Conservation (phyloP, 2,329 filamentous ascomycete species). For the Exophiala sp. region DNA sequence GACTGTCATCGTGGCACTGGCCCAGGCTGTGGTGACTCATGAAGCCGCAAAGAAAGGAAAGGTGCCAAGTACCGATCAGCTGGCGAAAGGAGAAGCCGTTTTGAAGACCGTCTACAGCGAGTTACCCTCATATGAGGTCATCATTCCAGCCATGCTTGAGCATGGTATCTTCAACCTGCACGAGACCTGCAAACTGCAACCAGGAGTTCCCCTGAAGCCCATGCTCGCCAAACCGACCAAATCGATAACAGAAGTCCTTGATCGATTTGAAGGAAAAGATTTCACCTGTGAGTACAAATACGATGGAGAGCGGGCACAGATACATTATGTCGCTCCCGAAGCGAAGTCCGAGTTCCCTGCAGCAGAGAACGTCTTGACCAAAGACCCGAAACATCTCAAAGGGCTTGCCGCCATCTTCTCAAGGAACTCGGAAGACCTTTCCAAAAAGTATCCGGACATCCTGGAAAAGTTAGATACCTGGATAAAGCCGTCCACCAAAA, state of each 20-base stretch:
- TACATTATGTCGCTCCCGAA: conserved; percentile 88
- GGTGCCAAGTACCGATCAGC: conserved; percentile 64
- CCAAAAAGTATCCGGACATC: conserved; percentile 96
- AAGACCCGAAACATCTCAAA: conserved; percentile 48
- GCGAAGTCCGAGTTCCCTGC: conserved; percentile 63
- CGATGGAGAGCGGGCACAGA: conserved; percentile 95
- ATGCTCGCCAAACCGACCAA: conserved; percentile 99
- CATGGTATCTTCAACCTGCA: conserved; percentile 77
- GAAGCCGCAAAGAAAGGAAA: conserved; percentile 67
- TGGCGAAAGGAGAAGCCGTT: conserved; percentile 76
- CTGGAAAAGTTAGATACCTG: conserved; percentile 79
- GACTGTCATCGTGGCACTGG: conserved; percentile 82
- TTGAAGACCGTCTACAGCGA: conserved; percentile 93
- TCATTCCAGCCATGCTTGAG: conserved; percentile 81
- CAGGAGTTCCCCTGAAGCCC: conserved; percentile 90
- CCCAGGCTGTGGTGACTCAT: conserved; percentile 80
- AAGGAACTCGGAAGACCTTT: conserved; percentile 91
- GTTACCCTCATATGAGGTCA: conserved; percentile 88
- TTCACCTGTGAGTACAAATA: conserved; percentile 99
- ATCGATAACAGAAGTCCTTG: conserved; percentile 92
- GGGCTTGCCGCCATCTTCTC: conserved; percentile 94
- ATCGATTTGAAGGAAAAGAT: conserved; percentile 88
- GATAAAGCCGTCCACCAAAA: conserved; percentile 84
- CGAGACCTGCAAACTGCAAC: conserved; percentile 82
- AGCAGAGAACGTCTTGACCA: conserved; percentile 55